A percentile compares a stretch with the other conserved stretches of the same genome.
phyloP scores from a whole-genome alignment of 2,329 filamentous ascomycete genomes.

The Trichoderma koningii region DNA sequence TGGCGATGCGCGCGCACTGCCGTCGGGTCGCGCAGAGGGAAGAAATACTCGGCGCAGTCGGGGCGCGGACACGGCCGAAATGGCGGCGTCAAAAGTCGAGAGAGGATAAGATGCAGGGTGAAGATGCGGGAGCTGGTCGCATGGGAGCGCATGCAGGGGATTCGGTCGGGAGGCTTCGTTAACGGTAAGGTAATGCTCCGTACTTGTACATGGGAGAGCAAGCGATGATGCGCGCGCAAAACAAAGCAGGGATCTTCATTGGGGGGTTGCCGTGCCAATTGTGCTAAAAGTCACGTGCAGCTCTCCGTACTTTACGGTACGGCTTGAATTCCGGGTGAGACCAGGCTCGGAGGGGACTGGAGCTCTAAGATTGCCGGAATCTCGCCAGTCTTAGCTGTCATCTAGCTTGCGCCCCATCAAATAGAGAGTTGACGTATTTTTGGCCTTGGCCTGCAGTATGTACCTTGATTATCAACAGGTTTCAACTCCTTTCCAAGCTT shows the following conservation, averaged over 20 bases:
- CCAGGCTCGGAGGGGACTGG: not conserved
- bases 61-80: not conserved
- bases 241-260: constrained; percentile 33
- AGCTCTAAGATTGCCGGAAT: constrained; percentile 16
- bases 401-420: not conserved
- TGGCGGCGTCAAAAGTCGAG: not conserved
- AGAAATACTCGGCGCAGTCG: not conserved
- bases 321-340: no score
- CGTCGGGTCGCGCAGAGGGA: not conserved
- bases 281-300: constrained; percentile 11
- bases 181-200: not conserved
- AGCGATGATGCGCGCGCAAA: constrained; percentile 29
- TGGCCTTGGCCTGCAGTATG: not conserved
- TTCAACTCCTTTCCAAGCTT: not conserved
- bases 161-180: constrained; percentile 9
- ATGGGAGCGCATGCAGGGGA: constrained; percentile 22
- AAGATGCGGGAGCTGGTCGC: not conserved
- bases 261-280: constrained; percentile 42
- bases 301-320: not conserved
- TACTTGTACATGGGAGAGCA: not conserved
- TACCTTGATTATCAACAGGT: not conserved
- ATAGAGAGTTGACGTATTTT: not conserved
- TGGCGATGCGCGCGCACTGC: constrained; percentile 14
- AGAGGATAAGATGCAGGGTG: constrained; percentile 2
- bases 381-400: constrained; percentile 4